Evolutionary conservation across 2,329 filamentous ascomycete species (phyloP).

Genomic region (Neonectria magnoliae): DNA sequence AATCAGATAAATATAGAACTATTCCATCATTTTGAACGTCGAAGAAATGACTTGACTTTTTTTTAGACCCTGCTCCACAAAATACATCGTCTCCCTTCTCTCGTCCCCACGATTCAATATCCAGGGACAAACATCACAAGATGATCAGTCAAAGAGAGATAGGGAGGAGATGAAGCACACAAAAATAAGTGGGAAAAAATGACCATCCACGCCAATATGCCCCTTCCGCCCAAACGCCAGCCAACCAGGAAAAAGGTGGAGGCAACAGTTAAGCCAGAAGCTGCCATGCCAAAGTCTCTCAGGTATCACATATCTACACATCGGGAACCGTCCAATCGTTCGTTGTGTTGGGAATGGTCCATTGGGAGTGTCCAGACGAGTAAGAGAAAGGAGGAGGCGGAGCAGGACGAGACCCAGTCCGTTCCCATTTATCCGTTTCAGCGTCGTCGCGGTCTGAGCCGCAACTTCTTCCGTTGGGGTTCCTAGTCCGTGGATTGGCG

Average conservation of each 20-base stretch:
- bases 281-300: constrained; percentile 46
- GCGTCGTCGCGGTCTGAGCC: constrained; percentile 31
- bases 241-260: constrained; percentile 44
- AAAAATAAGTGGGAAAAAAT: constrained; percentile 36
- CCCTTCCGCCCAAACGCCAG: constrained; percentile 48
- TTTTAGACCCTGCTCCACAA: constrained; percentile 19
- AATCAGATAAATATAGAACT: not conserved
- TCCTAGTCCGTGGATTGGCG: constrained; percentile 49
- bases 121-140: constrained; percentile 4
- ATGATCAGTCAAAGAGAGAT: constrained; percentile 8
- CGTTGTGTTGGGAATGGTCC: constrained; percentile 35
- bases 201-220: constrained; percentile 49
- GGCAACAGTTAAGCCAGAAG: constrained; percentile 40
- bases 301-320: constrained; percentile 50
- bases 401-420: constrained; percentile 22
- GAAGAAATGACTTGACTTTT: constrained; percentile 22
- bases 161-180: constrained; percentile 30
- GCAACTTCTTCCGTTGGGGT: constrained; percentile 29
- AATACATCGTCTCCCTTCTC: constrained; percentile 20
- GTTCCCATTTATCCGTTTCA: constrained; percentile 32
- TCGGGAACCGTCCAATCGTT: constrained; percentile 41
- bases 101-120: constrained; percentile 1
- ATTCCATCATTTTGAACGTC: constrained; percentile 19
- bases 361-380: constrained; percentile 42
- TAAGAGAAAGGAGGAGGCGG: constrained; percentile 39